Evolutionary conservation across 2,329 filamentous ascomycete species (phyloP).

Genomic region (Ophiostoma sp.): DNA sequence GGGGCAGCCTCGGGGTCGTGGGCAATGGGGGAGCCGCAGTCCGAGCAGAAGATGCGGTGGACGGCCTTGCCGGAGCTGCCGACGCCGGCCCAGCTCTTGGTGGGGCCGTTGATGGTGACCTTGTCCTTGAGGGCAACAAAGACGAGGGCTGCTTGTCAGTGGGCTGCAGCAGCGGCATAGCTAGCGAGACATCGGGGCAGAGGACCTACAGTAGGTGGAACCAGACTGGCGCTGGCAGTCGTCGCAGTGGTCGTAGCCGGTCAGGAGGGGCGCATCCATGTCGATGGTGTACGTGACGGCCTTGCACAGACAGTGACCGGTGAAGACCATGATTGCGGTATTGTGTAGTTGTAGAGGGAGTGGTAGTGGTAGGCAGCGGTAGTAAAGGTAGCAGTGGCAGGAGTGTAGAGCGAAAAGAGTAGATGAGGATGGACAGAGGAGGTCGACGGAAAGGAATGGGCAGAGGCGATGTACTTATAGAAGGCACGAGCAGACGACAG

Average conservation of each 20-base stretch:
- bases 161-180: background rate
- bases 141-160: slow-evolving; percentile 50
- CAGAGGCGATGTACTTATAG: slow-evolving; percentile 9
- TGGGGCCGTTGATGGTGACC: slow-evolving; percentile 56
- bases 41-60: slow-evolving; percentile 63
- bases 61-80: slow-evolving; percentile 58
- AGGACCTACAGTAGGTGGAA: slow-evolving; percentile 58
- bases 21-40: slow-evolving; percentile 64
- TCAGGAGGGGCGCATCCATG: slow-evolving; percentile 47
- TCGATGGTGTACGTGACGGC: slow-evolving; percentile 62
- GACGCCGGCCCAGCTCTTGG: slow-evolving; percentile 58
- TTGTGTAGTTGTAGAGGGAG: background rate
- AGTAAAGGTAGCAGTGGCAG: background rate
- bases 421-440: background rate
- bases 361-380: background rate
- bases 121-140: slow-evolving; percentile 61
- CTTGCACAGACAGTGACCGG: slow-evolving; percentile 65
- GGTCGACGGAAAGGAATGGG: background rate
- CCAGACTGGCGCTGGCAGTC: slow-evolving; percentile 66
- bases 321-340: slow-evolving; percentile 23
- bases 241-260: slow-evolving; percentile 66
- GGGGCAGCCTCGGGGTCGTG: slow-evolving; percentile 67
- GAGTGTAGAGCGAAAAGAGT: background rate
- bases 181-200: background rate
- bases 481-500: background rate